Percentiles rank a stretch among this genome's conserved stretches.
These are phyloP conservation scores for Rhodotorula sphaerocarpa DNA, from an alignment of 768 basidiomycete genomes.

Conservation along the genomic window DNA sequence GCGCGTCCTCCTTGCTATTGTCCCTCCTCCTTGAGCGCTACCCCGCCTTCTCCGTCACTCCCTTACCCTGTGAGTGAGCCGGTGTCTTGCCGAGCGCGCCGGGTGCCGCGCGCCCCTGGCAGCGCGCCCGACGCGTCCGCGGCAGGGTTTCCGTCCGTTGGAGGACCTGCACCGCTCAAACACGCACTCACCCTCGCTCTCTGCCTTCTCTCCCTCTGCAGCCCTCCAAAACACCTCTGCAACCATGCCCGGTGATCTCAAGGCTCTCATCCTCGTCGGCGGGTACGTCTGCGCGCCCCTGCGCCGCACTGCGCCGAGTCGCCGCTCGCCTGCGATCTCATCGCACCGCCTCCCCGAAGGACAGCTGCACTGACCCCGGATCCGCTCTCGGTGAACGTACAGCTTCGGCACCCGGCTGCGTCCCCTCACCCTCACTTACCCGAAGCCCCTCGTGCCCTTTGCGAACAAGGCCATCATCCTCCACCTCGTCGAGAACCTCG, in stretches of 20 bases:
- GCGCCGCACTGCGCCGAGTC: background rate
- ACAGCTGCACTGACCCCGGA: no score
- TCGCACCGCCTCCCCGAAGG: no score
- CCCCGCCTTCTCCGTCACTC: background rate
- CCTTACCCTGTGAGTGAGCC: no score
- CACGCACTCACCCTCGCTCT: background rate
- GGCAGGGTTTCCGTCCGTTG: no score
- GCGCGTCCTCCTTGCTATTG: no score
- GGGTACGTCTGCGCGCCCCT: conserved; percentile 37
- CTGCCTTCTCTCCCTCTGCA: background rate
- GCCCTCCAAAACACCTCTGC: background rate
- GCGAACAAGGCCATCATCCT: conserved; percentile 48
- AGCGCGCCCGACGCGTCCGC: no score
- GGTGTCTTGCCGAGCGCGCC: no score
- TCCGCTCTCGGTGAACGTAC: background rate
- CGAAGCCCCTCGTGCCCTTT: conserved; percentile 42
- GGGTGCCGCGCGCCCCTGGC: no score
- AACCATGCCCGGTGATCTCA: conserved; percentile 33
- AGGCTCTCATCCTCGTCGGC: conserved; percentile 49
- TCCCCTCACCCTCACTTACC: conserved; percentile 48
- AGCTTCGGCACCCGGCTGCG: conserved; percentile 50
- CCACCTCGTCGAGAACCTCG: conserved; percentile 49
- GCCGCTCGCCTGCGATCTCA: background rate
- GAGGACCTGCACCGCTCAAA: no score
- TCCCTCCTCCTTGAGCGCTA: no score